These are phyloP conservation scores for Tuber umbilicatum DNA, from an alignment of 495 filamentous ascomycete genomes.

Conservation along the genomic window DNA sequence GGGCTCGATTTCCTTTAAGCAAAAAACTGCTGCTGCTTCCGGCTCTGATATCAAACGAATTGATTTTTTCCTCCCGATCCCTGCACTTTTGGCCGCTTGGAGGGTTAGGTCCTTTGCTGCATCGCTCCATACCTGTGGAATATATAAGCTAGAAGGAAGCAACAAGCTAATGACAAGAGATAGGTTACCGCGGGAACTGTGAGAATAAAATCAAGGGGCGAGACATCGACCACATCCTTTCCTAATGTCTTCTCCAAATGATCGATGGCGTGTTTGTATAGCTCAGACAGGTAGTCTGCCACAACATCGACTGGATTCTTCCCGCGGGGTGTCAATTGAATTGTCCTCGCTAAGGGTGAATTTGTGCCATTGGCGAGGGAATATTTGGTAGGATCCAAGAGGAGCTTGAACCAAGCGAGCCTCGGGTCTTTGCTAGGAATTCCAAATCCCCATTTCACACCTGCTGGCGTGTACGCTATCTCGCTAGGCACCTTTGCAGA, in stretches of 20 bases:
- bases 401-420: slow-evolving; percentile 45
- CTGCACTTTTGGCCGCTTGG: slow-evolving; percentile 48
- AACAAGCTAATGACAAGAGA: not conserved
- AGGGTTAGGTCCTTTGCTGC: slow-evolving; percentile 49
- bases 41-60: slow-evolving; percentile 56
- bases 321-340: slow-evolving; percentile 20
- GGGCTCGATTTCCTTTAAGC: slow-evolving; percentile 20
- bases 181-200: slow-evolving; percentile 49
- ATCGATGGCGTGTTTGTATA: slow-evolving; percentile 46
- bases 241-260: slow-evolving; percentile 44
- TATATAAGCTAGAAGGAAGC: not conserved
- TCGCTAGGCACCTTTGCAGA: slow-evolving; percentile 27
- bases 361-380: slow-evolving; percentile 11
- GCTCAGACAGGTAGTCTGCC: slow-evolving; percentile 46
- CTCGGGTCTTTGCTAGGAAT: slow-evolving; percentile 30
- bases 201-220: slow-evolving; percentile 45
- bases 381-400: slow-evolving; percentile 41
- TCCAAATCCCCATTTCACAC: slow-evolving; percentile 47
- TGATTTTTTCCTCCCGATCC: slow-evolving; percentile 47
- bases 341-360: slow-evolving; percentile 21
- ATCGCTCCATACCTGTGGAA: slow-evolving; percentile 48
- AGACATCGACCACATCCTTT: slow-evolving; percentile 33
- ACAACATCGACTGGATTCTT: slow-evolving; percentile 42
- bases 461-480: slow-evolving; percentile 17
- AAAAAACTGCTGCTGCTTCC: slow-evolving; percentile 40